Conservation (phyloP, 345 rosid genomes). For the Pistacia vera region DNA sequence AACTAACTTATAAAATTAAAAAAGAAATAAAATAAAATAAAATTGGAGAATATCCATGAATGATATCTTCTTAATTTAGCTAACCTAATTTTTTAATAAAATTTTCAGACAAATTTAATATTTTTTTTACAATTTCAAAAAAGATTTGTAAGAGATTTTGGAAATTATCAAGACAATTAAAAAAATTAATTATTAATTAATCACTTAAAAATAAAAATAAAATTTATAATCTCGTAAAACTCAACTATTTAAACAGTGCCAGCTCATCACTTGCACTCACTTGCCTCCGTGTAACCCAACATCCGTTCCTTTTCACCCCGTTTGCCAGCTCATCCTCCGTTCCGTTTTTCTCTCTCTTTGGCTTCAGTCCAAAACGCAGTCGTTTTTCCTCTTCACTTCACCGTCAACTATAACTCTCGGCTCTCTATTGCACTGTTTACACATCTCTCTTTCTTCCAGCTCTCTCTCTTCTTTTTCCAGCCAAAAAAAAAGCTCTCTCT, state of each 20-base stretch:
- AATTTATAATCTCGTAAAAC: neutral
- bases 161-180: too few relatives aligned
- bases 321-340: conserved; percentile 53
- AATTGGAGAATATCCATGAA: too few relatives aligned
- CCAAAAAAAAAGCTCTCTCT: conserved; percentile 18
- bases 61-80: too few relatives aligned
- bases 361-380: conserved; percentile 25
- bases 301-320: conserved; percentile 31
- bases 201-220: neutral
- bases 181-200: neutral
- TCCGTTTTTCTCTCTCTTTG: conserved; percentile 14
- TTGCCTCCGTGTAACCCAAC: conserved; percentile 42
- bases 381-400: conserved; percentile 11
- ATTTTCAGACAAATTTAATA: too few relatives aligned
- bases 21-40: too few relatives aligned
- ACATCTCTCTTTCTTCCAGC: neutral
- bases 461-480: conserved; percentile 1
- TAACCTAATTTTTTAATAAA: too few relatives aligned
- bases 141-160: too few relatives aligned
- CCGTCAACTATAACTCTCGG: conserved; percentile 30
- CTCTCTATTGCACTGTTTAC: neutral
- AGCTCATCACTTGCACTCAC: conserved; percentile 36
- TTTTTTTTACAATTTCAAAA: too few relatives aligned
- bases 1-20: too few relatives aligned
- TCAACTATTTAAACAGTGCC: conserved; percentile 40